Conservation (phyloP, 164 flowering plant species). For the Litsea cubeba region DNA sequence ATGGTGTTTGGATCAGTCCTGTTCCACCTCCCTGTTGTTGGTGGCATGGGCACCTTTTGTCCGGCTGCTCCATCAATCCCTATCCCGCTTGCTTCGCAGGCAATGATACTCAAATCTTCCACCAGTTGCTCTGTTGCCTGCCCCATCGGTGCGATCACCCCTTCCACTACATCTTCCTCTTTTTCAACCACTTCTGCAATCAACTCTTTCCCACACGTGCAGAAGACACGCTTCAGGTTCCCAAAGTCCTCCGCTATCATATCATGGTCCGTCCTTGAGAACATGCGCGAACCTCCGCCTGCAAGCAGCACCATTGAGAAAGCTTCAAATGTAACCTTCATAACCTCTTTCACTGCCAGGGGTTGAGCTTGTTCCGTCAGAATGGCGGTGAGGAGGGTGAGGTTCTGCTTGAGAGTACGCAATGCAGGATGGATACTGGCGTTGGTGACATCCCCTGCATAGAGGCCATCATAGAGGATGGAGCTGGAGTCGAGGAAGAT, state of each 20-base stretch:
- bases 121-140: constrained; percentile 72
- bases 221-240: constrained; percentile 54
- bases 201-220: constrained; percentile 65
- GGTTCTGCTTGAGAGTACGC: constrained; percentile 71
- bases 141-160: constrained; percentile 66
- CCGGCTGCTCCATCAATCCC: constrained; percentile 21
- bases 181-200: constrained; percentile 54
- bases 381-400: constrained; percentile 59
- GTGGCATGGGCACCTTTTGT: constrained; percentile 77
- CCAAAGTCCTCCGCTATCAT: constrained; percentile 77
- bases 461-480: constrained; percentile 66
- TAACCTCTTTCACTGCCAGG: constrained; percentile 66
- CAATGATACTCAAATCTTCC: constrained; percentile 74
- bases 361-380: constrained; percentile 65
- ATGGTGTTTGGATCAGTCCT: constrained; percentile 87
- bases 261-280: constrained; percentile 50
- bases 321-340: constrained; percentile 83
- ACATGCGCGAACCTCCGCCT: constrained; percentile 59
- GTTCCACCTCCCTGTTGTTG: constrained; percentile 87
- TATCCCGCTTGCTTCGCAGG: constrained; percentile 63
- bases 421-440: constrained; percentile 69
- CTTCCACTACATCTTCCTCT: constrained; percentile 75
- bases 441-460: constrained; percentile 51
- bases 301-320: constrained; percentile 86
- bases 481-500: constrained; percentile 74